Conservation (phyloP, 805 yeast species). For the Candida sanyiensis region DNA sequence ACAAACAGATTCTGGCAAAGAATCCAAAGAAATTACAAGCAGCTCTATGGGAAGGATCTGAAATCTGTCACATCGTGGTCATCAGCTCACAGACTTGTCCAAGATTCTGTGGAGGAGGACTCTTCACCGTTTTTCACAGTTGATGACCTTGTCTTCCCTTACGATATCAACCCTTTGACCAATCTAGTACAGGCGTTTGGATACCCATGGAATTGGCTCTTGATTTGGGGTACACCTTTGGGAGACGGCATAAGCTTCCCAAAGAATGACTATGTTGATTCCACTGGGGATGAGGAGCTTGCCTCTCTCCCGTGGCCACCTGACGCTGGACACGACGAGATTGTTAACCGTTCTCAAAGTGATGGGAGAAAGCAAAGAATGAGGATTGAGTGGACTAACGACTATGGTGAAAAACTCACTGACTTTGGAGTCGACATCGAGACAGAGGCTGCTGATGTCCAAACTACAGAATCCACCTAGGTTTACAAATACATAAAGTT, state of each 20-base stretch:
- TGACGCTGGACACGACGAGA: conserved; percentile 55
- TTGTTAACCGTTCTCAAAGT: background rate
- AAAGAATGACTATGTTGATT: conserved; percentile 46
- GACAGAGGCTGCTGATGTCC: conserved; percentile 36
- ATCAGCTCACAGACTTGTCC: conserved; percentile 10
- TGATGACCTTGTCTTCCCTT: conserved; percentile 78
- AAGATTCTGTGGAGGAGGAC: conserved; percentile 11
- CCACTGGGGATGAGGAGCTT: conserved; percentile 42
- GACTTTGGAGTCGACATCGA: conserved; percentile 93
- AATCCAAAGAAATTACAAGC: conserved; percentile 39
- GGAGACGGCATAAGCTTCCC: conserved; percentile 56
- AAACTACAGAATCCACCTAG: background rate
- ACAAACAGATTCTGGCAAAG: conserved; percentile 49
- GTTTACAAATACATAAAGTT: background rate
- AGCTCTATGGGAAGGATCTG: conserved; percentile 19
- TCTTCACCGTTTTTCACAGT: conserved; percentile 33
- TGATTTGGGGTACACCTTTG: conserved; percentile 63
- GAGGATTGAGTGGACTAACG: conserved; percentile 61
- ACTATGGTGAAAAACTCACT: conserved; percentile 73
- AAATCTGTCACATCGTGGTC: conserved; percentile 21
- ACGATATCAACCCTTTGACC: conserved; percentile 57
- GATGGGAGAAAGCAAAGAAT: background rate
- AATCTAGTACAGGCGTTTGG: conserved; percentile 58
- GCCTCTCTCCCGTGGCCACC: conserved; percentile 89
- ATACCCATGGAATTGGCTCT: conserved; percentile 53